phyloP scores from a whole-genome alignment of 352 stramenopile species.

The Pythium brachiatum region DNA sequence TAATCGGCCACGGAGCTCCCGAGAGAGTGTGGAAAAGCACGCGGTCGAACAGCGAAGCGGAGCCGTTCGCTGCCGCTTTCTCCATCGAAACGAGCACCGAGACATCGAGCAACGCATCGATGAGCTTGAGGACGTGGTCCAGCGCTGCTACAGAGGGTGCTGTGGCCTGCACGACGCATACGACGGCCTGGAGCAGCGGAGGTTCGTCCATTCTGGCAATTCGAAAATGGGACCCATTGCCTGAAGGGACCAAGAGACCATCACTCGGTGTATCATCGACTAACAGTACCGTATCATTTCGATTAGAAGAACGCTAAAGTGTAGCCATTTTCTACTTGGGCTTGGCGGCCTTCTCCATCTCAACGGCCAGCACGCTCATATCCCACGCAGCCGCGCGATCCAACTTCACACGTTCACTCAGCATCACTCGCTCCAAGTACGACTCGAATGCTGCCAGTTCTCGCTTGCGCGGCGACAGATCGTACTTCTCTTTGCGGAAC shows the following conservation, averaged over 20 bases:
- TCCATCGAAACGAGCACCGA: conserved; percentile 16
- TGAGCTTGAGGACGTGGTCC: conserved; percentile 9
- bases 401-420: conserved; percentile 44
- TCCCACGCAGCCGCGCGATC: conserved; percentile 34
- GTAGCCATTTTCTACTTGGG: background rate
- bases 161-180: conserved; percentile 6
- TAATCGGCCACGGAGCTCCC: background rate
- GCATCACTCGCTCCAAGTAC: conserved; percentile 52
- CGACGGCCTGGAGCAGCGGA: conserved; percentile 11
- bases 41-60: conserved; percentile 16
- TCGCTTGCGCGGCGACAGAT: conserved; percentile 40
- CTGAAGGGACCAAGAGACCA: conserved; percentile 4
- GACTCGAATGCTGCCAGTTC: conserved; percentile 45
- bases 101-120: conserved; percentile 15
- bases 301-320: background rate
- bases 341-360: conserved; percentile 18
- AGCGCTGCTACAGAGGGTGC: conserved; percentile 10
- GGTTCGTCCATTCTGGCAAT: background rate
- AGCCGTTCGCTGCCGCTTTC: conserved; percentile 6
- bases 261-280: conserved; percentile 2
- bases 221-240: background rate
- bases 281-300: background rate
- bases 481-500: conserved; percentile 60
- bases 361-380: conserved; percentile 12
- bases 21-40: conserved; percentile 14